Evolutionary conservation across 345 rosid genomes (phyloP).

Genomic region (Populus ilicifolia): DNA sequence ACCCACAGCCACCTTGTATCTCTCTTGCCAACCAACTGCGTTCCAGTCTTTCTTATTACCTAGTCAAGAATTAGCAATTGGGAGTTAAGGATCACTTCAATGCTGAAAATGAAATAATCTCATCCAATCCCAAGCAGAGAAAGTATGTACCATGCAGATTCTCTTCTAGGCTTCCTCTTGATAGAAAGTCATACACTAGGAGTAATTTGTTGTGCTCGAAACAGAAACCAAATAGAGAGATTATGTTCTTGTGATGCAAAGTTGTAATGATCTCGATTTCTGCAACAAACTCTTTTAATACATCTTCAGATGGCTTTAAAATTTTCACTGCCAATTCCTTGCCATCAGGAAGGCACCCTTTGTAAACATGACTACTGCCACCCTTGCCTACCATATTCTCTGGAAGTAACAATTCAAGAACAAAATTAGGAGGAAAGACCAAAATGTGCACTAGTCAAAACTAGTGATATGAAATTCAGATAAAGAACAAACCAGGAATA

Average conservation of each 20-base stretch:
- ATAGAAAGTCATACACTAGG: slow-evolving; percentile 72
- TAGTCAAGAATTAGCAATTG: slow-evolving; percentile 6
- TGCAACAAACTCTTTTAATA: slow-evolving; percentile 61
- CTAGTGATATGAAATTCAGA: background rate
- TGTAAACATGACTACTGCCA: slow-evolving; percentile 84
- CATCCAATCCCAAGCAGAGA: slow-evolving; percentile 17
- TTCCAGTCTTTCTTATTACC: slow-evolving; percentile 56
- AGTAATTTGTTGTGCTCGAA: slow-evolving; percentile 61
- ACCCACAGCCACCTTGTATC: slow-evolving; percentile 82
- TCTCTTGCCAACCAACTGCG: slow-evolving; percentile 75
- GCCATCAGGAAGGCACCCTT: slow-evolving; percentile 77
- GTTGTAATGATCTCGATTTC: slow-evolving; percentile 78
- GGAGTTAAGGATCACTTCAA: slow-evolving; percentile 17
- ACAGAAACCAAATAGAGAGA: slow-evolving; percentile 82
- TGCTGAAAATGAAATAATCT: background rate
- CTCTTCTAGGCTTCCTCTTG: slow-evolving; percentile 97
- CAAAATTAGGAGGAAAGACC: background rate
- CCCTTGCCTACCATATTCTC: slow-evolving; percentile 90
- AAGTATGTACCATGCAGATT: slow-evolving; percentile 73
- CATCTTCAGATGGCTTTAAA: slow-evolving; percentile 66
- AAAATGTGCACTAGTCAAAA: background rate
- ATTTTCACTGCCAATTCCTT: slow-evolving; percentile 89
- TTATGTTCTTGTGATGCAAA: slow-evolving; percentile 73
- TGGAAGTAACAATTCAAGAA: slow-evolving; percentile 31
- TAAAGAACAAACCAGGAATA: slow-evolving; percentile 45